These are phyloP conservation scores for Leishmania braziliensis DNA, from an alignment of 208 protist genomes.

Conservation along the genomic window DNA sequence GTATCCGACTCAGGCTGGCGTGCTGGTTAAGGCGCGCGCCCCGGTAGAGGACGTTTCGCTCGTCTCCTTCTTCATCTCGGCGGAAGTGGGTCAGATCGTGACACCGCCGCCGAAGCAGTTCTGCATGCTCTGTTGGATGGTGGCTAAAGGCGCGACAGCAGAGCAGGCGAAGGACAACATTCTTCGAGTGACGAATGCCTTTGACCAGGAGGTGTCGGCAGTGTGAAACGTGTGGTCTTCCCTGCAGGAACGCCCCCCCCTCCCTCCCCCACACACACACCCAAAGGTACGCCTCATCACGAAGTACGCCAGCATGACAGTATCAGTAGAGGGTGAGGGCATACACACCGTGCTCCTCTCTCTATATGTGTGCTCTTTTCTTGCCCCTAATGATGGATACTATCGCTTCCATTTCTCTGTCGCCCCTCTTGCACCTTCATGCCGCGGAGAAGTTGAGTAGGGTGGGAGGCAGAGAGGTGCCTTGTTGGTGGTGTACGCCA, in stretches of 20 bases:
- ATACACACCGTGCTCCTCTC: not conserved
- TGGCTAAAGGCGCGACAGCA: conserved; percentile 37
- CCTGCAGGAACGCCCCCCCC: not conserved
- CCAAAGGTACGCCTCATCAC: not conserved
- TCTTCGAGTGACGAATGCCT: conserved; percentile 25
- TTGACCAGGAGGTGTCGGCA: conserved; percentile 44
- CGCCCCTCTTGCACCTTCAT: not conserved
- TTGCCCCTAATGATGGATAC: not conserved
- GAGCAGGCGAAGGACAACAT: conserved; percentile 45
- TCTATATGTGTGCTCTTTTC: not conserved
- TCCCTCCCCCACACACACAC: no score
- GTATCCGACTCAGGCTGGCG: conserved; percentile 44
- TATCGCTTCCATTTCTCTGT: not conserved
- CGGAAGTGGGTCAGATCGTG: conserved; percentile 43
- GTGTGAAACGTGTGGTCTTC: not conserved
- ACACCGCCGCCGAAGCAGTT: conserved; percentile 55
- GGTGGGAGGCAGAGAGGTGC: not conserved
- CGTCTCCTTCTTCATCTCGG: conserved; percentile 59
- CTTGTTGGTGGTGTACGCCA: not conserved
- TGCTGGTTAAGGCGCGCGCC: conserved; percentile 39
- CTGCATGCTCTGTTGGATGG: conserved; percentile 72
- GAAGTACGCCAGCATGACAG: not conserved
- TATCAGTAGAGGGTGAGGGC: not conserved
- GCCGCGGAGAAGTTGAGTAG: not conserved
- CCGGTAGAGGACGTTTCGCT: conserved; percentile 37